Evolutionary conservation across 176 grass and related monocot species (phyloP), one percentile per base, ranked within the genome.

Genomic region (Rhipidocladum racemiflorum): DNA sequence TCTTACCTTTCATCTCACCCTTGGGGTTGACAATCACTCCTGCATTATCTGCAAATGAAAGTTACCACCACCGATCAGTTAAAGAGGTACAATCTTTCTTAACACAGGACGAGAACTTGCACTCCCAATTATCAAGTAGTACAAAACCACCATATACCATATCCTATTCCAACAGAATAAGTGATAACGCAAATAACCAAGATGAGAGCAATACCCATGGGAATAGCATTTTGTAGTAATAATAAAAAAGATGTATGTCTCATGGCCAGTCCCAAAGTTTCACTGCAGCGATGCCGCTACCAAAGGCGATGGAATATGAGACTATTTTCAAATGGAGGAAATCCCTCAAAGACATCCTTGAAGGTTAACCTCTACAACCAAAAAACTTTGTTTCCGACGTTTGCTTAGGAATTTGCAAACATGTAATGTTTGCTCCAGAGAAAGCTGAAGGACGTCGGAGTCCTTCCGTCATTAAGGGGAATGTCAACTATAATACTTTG

Each of bases 221-320:
- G 35, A 28, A 38, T 1, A 16, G 38, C 1, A 6, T 15, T 57
- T 28, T 20, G 56, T 15, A 3, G n/a, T n/a, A n/a, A 29, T 11
- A 18, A 39, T 32, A 2, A 44, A 15, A 1, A 2, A 25, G 65
- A 85, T 94, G 61, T 86, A 62, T 70, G 83, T 85, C 92, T 87
- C 92, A 94, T 94, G 92, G 89, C 92, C 44, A 83, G 66, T 89
- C 89, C 84, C 72, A 85, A 91, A 72, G 82, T 74, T 88, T 88
- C 68, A 91, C 6, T 65, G 84, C 76, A 50, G 83, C 72, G 8
- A 89, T 38, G 80, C 90, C 77, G 5, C 88, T 90, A 77, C 65
- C 72, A 36, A 94, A 77, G 89, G 83, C 49, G 21, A 91, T 89
- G 92, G 89, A 89, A 91, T 91, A 94, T 94, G 92, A 91, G 80